Evolutionary conservation across 2,329 filamentous ascomycete genomes (phyloP).

Genomic region (Tympanopsis confertula): DNA sequence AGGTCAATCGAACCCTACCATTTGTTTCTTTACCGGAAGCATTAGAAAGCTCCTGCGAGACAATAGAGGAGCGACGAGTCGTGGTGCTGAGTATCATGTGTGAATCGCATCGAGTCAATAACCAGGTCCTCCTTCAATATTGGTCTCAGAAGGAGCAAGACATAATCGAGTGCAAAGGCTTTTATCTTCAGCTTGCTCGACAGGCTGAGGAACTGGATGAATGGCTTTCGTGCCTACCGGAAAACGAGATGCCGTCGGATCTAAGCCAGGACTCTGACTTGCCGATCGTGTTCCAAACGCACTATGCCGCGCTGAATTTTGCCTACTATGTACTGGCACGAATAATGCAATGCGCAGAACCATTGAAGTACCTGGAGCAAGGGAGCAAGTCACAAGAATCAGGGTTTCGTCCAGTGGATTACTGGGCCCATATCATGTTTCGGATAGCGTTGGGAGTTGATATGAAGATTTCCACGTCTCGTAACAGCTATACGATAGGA

Average conservation of each 20-base stretch:
- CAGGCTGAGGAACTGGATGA: slow-evolving; percentile 7
- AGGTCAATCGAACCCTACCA: slow-evolving; percentile 7
- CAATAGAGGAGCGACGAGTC: slow-evolving; percentile 7
- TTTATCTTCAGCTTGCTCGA: slow-evolving; percentile 9
- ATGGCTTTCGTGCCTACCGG: too few relatives aligned
- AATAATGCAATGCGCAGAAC: slow-evolving; percentile 10
- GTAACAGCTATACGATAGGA: slow-evolving; percentile 13
- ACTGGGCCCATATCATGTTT: not conserved
- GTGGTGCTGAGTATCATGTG: slow-evolving; percentile 10
- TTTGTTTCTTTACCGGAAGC: slow-evolving; percentile 1
- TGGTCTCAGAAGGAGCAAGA: slow-evolving; percentile 3
- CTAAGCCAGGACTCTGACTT: not conserved
- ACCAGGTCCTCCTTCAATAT: slow-evolving; percentile 3
- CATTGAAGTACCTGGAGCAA: slow-evolving; percentile 3
- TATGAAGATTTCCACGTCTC: slow-evolving; percentile 5
- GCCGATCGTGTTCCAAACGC: slow-evolving; percentile 7
- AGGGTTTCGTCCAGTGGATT: too few relatives aligned
- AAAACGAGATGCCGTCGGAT: too few relatives aligned
- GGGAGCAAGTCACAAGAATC: slow-evolving; percentile 3
- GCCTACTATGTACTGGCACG: slow-evolving; percentile 11
- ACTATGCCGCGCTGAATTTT: slow-evolving; percentile 12
- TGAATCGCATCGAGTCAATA: slow-evolving; percentile 11
- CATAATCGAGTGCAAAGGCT: slow-evolving; percentile 5
- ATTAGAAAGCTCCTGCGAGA: not conserved
- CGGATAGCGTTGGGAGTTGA: slow-evolving; percentile 2